Conservation (phyloP, 2,329 filamentous ascomycete species). For the Fusarium papillatum region DNA sequence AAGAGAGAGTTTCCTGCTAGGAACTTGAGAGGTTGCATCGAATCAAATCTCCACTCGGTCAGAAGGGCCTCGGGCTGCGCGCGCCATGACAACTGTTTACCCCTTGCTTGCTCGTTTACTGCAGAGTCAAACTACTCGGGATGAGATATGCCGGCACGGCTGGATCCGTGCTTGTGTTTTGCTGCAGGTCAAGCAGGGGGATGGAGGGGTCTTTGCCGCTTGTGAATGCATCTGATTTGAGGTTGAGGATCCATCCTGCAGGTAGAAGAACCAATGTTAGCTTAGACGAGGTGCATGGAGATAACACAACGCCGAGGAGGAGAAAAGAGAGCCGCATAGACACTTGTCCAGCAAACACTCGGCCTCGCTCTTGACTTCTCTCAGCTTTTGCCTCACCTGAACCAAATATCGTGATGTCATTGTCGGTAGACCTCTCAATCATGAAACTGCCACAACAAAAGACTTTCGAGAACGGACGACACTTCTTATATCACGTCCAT, state of each 20-base stretch:
- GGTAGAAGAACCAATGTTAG: not conserved
- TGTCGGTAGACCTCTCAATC: not conserved
- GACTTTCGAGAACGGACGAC: not conserved
- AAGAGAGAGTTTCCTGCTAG: not conserved
- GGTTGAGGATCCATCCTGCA: not conserved
- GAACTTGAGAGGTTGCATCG: constrained; percentile 5
- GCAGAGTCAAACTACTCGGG: constrained; percentile 8
- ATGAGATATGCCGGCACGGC: constrained; percentile 4
- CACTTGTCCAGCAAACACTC: not conserved
- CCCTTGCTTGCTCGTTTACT: not conserved
- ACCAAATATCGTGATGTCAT: not conserved
- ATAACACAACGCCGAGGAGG: not conserved
- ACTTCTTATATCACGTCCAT: not conserved
- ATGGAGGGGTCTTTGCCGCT: not conserved
- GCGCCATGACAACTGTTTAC: constrained; percentile 6
- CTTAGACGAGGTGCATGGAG: not conserved
- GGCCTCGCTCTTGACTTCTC: not conserved
- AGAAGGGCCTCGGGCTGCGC: not conserved
- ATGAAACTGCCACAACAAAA: not conserved
- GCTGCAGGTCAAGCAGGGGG: not conserved
- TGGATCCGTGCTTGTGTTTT: not conserved
- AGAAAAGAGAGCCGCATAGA: not conserved
- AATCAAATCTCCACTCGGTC: constrained; percentile 10
- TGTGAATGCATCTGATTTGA: constrained; percentile 4
- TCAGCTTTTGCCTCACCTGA: not conserved